Base-by-base conservation (phyloP, 2,329 filamentous ascomycete species). In the Cladobotryum protrusum region DNA sequence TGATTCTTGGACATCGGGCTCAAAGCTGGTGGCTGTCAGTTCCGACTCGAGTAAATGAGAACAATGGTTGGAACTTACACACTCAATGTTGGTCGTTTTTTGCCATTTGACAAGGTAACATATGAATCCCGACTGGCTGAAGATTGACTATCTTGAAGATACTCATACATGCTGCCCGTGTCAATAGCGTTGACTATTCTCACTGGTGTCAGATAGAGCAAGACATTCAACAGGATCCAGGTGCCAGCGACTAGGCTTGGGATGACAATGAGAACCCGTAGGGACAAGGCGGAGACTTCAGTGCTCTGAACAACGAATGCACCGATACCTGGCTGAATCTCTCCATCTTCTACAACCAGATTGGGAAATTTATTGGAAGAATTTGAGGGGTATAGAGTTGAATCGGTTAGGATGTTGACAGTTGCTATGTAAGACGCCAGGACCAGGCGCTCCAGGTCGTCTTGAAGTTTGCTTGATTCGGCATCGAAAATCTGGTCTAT, bases 291-390 rank as follows among this genome's bases (percentile, higher is more conserved):
- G 4, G 45, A 19, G 13, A 29, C 45, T 15, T 47, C 9, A 14
- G 45, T 11, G n/a, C n/a, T 42, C 29, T 20, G 34, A 9, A 47
- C 37, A 34, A 47, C 37, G 13, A 47, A 47, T 8, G 40, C 34
- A 6, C 13, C 24, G 29, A 17, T 15, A 4, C 20, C 37, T n/a
- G 5, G 29, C 24, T 35, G 2, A 3, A 5, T 5, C 7, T 4
- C 15, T 29, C 24, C 24, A 29, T 29, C 24, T 5, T 9, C 24
- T 29, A 4, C 11, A 11, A 33, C 9, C 3, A 4, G 4, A 47
- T 47, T 47, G 12, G 32, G 24, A 3, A 39, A 3, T 34, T n/a
- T n/a, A 2, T 17, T 8, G 18, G 19, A 14, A 3, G 45, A 24
- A 34, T 35, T 13, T 4, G 24, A 3, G 1, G 36, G 20, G 5